Conservation (phyloP, 2,329 filamentous ascomycete genomes). For the Claviceps pusilla region DNA sequence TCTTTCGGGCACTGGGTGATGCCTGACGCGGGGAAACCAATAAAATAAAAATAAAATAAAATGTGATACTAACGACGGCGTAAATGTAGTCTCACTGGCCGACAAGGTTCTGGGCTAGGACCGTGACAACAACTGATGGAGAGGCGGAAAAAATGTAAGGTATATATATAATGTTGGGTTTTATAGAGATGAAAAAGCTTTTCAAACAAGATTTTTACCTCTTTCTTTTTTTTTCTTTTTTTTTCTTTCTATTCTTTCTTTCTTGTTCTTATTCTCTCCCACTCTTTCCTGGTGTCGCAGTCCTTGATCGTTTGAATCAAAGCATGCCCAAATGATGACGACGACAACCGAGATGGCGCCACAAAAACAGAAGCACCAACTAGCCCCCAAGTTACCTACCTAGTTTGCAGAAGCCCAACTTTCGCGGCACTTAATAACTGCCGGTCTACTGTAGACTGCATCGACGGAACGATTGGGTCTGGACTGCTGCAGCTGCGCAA, state of each 20-base stretch:
- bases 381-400: neutral
- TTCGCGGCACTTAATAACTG: neutral
- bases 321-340: neutral
- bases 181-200: neutral
- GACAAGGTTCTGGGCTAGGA: conserved; percentile 30
- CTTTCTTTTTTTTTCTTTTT: neutral
- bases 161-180: neutral
- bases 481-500: neutral
- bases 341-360: neutral
- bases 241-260: neutral
- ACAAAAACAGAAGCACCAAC: neutral
- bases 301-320: neutral
- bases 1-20: neutral
- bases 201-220: neutral
- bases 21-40: neutral
- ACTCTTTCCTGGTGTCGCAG: neutral
- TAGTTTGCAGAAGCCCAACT: too few relatives aligned
- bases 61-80: neutral
- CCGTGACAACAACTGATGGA: neutral
- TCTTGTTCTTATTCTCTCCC: neutral
- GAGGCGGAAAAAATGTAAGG: neutral
- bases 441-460: neutral
- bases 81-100: conserved; percentile 30
- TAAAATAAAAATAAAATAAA: too few relatives aligned
- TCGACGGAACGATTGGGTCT: neutral